Conservation (phyloP, 2,329 filamentous ascomycete genomes). For the Penicillium brevicompactum region DNA sequence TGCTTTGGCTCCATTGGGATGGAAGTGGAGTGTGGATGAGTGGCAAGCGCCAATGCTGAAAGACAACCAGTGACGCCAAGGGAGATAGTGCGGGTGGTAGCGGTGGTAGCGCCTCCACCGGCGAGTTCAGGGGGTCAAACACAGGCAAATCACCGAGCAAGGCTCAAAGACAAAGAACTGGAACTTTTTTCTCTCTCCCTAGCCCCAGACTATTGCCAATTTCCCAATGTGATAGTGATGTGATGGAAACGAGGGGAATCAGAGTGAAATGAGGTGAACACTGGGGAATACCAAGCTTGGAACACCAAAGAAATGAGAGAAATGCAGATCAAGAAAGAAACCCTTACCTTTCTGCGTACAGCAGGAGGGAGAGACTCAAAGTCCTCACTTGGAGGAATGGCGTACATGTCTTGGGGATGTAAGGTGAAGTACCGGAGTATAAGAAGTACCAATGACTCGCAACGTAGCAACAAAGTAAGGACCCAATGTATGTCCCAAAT, state of each 20-base stretch:
- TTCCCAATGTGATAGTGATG: slow-evolving; percentile 2
- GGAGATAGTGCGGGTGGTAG: slow-evolving; percentile 14
- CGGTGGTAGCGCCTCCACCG: slow-evolving; percentile 12
- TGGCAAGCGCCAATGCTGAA: slow-evolving; percentile 12
- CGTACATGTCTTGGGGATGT: neutral
- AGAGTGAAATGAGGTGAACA: neutral
- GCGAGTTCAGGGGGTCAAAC: slow-evolving; percentile 11
- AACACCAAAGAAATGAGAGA: slow-evolving; percentile 3
- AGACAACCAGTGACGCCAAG: slow-evolving; percentile 11
- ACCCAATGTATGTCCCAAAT: too few species aligned
- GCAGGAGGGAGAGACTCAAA: slow-evolving; percentile 59
- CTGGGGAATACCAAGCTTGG: slow-evolving; percentile 1
- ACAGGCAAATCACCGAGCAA: neutral
- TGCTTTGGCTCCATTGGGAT: slow-evolving; percentile 9
- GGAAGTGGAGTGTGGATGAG: slow-evolving; percentile 1
- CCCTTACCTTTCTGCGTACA: slow-evolving; percentile 60
- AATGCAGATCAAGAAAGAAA: neutral
- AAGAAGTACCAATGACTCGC: too few species aligned
- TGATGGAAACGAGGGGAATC: neutral
- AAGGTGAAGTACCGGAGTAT: neutral
- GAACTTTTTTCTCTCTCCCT: too few species aligned
- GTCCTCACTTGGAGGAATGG: slow-evolving; percentile 28
- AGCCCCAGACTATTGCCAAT: slow-evolving; percentile 9
- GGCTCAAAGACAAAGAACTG: neutral
- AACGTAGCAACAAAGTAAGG: neutral